A percentile compares a stretch with the other conserved stretches of the same genome.
These are phyloP conservation scores for Apiospora arundinis DNA, from an alignment of 2,329 filamentous ascomycete genomes.

Conservation along the genomic window DNA sequence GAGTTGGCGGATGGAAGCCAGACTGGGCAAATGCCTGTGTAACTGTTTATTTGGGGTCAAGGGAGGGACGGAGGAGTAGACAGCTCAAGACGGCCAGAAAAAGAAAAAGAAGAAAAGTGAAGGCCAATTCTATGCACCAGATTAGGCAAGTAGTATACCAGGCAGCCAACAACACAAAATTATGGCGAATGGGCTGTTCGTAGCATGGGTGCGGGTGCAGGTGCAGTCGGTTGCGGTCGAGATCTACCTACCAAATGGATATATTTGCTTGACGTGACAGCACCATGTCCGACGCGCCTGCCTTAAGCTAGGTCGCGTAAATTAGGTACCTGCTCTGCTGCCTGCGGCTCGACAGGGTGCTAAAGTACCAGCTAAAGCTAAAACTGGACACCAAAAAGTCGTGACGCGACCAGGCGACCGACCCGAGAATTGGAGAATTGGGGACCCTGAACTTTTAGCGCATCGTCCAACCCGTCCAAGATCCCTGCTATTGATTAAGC, in stretches of 20 bases:
- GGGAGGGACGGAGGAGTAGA: not conserved
- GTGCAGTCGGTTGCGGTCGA: not conserved
- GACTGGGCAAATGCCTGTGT: not conserved
- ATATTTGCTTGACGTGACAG: constrained; percentile 15
- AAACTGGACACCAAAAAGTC: not conserved
- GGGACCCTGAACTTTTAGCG: constrained; percentile 2
- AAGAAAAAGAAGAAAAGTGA: too few species aligned
- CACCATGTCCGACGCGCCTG: constrained; percentile 1
- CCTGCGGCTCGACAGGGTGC: not conserved
- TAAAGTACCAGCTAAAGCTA: not conserved
- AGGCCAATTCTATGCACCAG: not conserved
- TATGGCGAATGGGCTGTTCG: constrained; percentile 3
- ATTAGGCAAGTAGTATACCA: not conserved
- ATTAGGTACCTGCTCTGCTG: constrained; percentile 1
- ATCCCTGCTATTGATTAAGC: not conserved
- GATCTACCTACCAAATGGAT: not conserved
- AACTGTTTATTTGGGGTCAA: not conserved
- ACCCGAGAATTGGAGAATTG: not conserved
- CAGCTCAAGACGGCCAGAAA: not conserved
- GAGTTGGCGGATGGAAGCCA: constrained; percentile 28
- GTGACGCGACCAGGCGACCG: not conserved
- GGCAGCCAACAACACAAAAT: not conserved
- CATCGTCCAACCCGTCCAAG: not conserved
- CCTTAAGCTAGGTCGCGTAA: constrained; percentile 7
- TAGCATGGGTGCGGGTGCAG: not conserved